Base-by-base conservation (phyloP, 2,329 filamentous ascomycete species). In the Neocucurbitaria cava region DNA sequence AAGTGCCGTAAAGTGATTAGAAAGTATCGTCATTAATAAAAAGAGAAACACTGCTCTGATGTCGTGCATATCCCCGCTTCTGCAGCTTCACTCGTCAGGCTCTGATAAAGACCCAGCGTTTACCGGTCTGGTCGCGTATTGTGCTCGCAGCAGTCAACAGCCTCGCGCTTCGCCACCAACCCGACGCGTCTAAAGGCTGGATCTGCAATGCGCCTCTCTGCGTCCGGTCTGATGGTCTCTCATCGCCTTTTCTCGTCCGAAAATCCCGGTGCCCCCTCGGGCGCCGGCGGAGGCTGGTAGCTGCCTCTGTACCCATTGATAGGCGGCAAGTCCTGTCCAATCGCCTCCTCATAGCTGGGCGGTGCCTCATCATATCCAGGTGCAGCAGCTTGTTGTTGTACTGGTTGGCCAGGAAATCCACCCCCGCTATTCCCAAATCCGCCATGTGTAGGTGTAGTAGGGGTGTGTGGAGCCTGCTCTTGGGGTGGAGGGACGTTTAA, bases 331-430 rank as follows among this genome's bases (percentile, higher is more conserved):
- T 88, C 85, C 61, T 91, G 88, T 6, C 92, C 92, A 77, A 97
- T 88, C 11, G 92, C 92, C 76, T 97, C 93, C 76, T 96, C 92
- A 70, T 98, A 98, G 68, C 91, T 96, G 7, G 93, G 93, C 17
- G 94, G 93, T n/a, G 92, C 91, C 51, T 95, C 92, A 28, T 91
- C 88, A 60, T 85, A 81, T 2, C 75, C 78, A 10, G 71, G 84
- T 20, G 74, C 69, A 2, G 74, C 71, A 33, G 62, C 51, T 20
- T 66, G 54, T 20, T 59, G 53, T 26, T 58, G 53, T 35, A 61
- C 61, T 41, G 68, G 62, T 20, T 55, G 47, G 3, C 64, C 65
- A 28, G 67, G 58, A 41, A 64, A 64, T 46, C 57, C 65, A 28
- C 56, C 59, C 13, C 45, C 39, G 44, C 54, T 52, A 21, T 54